These are phyloP conservation scores for Chaetoscypha palmicola DNA, from an alignment of 2,329 filamentous ascomycete species.

Conservation along the genomic window DNA sequence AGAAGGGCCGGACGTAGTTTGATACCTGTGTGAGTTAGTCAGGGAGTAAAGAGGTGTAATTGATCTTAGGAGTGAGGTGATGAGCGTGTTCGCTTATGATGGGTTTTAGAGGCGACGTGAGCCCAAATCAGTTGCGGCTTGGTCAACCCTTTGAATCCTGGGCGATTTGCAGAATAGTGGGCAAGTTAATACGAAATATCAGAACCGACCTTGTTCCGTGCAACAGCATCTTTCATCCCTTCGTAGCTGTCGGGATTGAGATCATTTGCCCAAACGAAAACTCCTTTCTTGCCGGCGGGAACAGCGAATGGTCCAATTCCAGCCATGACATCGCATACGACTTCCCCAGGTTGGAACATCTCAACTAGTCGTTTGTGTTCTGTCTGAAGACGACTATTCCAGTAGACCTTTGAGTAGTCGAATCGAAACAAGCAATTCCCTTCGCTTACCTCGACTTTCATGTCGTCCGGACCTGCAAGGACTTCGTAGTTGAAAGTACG, in stretches of 20 bases:
- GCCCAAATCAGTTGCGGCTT: constrained; percentile 16
- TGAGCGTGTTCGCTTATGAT: too few species aligned
- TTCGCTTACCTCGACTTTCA: constrained; percentile 78
- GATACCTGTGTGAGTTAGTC: constrained; percentile 39
- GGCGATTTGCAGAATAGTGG: too few species aligned
- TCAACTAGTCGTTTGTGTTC: constrained; percentile 78
- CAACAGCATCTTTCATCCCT: constrained; percentile 62
- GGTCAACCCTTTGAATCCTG: constrained; percentile 23
- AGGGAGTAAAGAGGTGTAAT: background rate
- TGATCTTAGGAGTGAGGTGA: background rate
- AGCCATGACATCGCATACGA: constrained; percentile 94
- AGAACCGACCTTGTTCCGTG: constrained; percentile 65
- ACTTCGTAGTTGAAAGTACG: constrained; percentile 92
- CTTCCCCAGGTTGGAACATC: constrained; percentile 75
- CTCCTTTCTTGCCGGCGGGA: constrained; percentile 79
- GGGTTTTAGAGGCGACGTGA: constrained; percentile 16
- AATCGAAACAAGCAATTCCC: constrained; percentile 83
- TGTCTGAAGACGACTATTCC: constrained; percentile 86
- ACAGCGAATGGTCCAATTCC: constrained; percentile 93
- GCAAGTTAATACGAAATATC: background rate
- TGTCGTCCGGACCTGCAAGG: constrained; percentile 70
- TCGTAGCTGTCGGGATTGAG: constrained; percentile 85
- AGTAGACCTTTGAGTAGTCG: constrained; percentile 95
- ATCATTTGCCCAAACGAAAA: constrained; percentile 96
- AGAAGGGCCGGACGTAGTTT: constrained; percentile 70